Base-by-base conservation (phyloP, 805 yeast species). In the Candida odintsovae region DNA sequence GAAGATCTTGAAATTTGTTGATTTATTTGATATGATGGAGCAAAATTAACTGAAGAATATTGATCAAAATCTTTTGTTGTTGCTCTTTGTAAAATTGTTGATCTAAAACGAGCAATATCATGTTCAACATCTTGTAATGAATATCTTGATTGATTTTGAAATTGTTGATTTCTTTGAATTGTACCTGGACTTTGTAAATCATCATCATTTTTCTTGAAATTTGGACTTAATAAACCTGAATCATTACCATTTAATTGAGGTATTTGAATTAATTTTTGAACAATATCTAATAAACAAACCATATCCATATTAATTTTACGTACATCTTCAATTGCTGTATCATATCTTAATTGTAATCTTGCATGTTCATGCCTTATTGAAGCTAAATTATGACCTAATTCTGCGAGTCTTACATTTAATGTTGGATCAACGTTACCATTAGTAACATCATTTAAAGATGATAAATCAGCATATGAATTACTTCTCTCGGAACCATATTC, bases 301-400 rank as follows among this genome's bases (percentile, higher is more conserved):
- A 78, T 67, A 53, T 82, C 88, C 45, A 70, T 55, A 54, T 78
- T 79, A 16, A 76, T 69, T 45, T 69, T 68, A 33, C 73, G 71
- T 47, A 77, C 55, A 42, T 78, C 80, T 6, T 73, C 76, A 28
- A 65, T 59, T 7, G 80, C 68, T 11, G 68, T 54, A 25, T 79
- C 84, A 55, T 75, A 75, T 44, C 73, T 67, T 15, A 70, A 55
- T 39, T 69, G 71, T 39, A 79, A 57, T 35, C 65, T 61, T 12
- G 68, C 66, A 54, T 75, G 69, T 40, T 73, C 77, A 46, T 66
- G 68, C 50, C 69, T 66, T 48, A 77, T 54, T 3, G 62, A 59
- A 40, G 66, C 67, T 39, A 68, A 56, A 42, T 62, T 59, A 49
- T 66, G 68, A 31, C 67, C 64, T 40, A 76, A 55, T 40, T 77